Conservation (phyloP, 2,329 filamentous ascomycete genomes). For the Ophiosphaerella herpotricha region DNA sequence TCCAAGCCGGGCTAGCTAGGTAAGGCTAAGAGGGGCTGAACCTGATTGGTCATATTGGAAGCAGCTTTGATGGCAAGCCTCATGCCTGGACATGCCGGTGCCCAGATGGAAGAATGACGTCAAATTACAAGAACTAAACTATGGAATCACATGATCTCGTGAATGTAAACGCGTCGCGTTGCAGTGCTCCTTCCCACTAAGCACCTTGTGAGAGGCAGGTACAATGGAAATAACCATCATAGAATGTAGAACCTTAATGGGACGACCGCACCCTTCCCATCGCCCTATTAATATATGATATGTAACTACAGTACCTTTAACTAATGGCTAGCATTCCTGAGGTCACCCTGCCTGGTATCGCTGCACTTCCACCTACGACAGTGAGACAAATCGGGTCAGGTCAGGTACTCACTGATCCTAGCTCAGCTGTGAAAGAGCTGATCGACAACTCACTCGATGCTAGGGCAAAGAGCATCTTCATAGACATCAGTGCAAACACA, state of each 20-base stretch:
- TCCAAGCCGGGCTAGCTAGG: background rate
- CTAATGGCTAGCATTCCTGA: constrained; percentile 17
- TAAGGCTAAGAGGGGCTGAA: background rate
- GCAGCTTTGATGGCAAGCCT: constrained; percentile 6
- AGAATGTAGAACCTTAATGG: background rate
- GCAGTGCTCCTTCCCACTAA: constrained; percentile 14
- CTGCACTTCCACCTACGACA: constrained; percentile 48
- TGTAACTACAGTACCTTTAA: background rate
- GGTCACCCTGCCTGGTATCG: constrained; percentile 35
- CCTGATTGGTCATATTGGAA: constrained; percentile 32
- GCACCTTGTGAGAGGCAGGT: constrained; percentile 18
- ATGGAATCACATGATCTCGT: constrained; percentile 21
- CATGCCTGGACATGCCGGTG: too few species aligned
- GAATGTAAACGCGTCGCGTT: constrained; percentile 10
- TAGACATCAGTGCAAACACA: constrained; percentile 68
- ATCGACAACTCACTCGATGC: constrained; percentile 79
- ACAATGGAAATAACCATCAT: constrained; percentile 18
- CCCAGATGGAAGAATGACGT: too few species aligned
- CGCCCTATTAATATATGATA: background rate
- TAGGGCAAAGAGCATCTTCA: constrained; percentile 66
- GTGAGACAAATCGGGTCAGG: constrained; percentile 64
- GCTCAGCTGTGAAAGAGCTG: constrained; percentile 73
- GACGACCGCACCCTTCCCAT: constrained; percentile 1
- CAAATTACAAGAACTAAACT: too few species aligned
- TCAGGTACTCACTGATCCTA: constrained; percentile 63